Base-by-base conservation (phyloP, 2,329 filamentous ascomycete species). In the Arthrobotrys conoides region DNA sequence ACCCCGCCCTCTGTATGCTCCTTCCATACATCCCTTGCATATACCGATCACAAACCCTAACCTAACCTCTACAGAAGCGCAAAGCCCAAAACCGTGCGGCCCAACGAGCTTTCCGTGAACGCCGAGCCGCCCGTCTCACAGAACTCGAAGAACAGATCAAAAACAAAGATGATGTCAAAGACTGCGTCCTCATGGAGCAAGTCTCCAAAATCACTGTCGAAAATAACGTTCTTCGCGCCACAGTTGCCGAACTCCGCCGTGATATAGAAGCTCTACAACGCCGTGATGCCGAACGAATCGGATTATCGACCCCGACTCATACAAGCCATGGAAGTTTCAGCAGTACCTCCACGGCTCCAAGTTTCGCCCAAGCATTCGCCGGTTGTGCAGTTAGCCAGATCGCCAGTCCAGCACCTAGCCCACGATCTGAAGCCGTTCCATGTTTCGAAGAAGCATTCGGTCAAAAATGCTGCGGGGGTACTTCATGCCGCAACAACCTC, bases 11-110 rank as follows among this genome's bases (percentile, higher is more conserved):
- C 94, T 51, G 81, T 82, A 81, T 75, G 80, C 61, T 67, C 20
- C 14, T 27, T 24, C 30, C 20, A 20, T 12, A n/a, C 16, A 36
- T 12, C 46, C n/a, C 33, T 18, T 59, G 18, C n/a, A 41, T 53
- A 14, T n/a, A 18, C 53, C 48, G 33, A 18, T 63, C 67, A 24
- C 16, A 18, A 30, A 6, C 36, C 46, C 24, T 27, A 61, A 61
- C n/a, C 2, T 20, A n/a, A 10, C 36, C 12, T 10, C 46, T 18
- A 36, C 71, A 82, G 81, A 97, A 97, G 86, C 90, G 96, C 81
- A 96, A 97, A 87, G 92, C 93, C 0, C 96, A 98, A 86, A 98
- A 98, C 84, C 89, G 96, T 77, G 92, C 93, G 57, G 95, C 95
- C 2, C 95, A 98, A 86, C 88, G 95, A 75, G 93, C 92, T 0